These are phyloP conservation scores for Talaromyces stipitatus DNA, from an alignment of 495 filamentous ascomycete genomes.

Conservation along the genomic window DNA sequence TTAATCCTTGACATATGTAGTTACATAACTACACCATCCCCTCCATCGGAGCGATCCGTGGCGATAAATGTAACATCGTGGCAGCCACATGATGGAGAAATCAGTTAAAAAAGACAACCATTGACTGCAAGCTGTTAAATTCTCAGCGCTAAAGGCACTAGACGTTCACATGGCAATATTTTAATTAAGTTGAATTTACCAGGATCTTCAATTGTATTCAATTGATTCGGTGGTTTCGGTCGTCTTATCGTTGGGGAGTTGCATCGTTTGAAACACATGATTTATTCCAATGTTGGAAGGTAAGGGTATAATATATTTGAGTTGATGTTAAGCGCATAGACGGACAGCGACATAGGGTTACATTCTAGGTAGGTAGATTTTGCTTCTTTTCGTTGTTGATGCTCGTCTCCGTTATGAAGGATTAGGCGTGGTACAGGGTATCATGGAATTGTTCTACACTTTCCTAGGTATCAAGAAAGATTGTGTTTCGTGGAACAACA, in stretches of 20 bases:
- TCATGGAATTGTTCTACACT: not conserved
- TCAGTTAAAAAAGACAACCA: not conserved
- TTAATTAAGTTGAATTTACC: not conserved
- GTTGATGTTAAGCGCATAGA: not conserved
- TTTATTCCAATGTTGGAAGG: too few relatives aligned
- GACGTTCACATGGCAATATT: not conserved
- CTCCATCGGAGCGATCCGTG: conserved; percentile 71
- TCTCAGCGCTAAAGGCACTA: not conserved
- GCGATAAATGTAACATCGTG: conserved; percentile 71
- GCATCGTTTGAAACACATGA: not conserved
- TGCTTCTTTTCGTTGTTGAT: not conserved
- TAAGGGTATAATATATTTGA: not conserved
- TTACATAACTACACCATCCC: conserved; percentile 20
- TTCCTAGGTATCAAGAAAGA: not conserved
- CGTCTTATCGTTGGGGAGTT: not conserved
- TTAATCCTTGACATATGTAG: not conserved
- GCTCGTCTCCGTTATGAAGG: not conserved
- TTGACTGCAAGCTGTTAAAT: not conserved
- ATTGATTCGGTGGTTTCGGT: not conserved
- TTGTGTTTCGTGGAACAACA: not conserved
- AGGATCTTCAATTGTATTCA: not conserved
- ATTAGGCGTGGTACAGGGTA: not conserved
- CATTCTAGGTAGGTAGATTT: not conserved
- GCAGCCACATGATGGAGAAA: not conserved
- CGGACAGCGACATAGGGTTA: not conserved